Evolutionary conservation across 192 early-diverging fungal species (phyloP), one percentile per base, ranked within the genome.

Genomic region (Allomyces macrogynus): DNA sequence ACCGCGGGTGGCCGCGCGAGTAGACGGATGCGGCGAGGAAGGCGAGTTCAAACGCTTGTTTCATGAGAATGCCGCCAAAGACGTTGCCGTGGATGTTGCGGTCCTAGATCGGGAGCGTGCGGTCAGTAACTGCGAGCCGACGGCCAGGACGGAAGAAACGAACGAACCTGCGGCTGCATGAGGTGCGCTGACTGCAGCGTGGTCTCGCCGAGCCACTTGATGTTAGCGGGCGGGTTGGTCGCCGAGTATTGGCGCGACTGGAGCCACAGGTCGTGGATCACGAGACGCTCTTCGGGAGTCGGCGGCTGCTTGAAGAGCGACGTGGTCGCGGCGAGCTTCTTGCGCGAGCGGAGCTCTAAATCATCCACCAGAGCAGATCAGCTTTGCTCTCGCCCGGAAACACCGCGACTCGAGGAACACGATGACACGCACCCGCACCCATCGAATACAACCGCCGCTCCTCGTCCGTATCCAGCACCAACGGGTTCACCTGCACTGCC

Each of bases 21-120:
- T 88, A 89, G 11, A 89, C 70, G 0, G 82, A 77, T 3, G 83
- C 89, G 57, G 86, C 87, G 43, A 86, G 78, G 71, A 84, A 88
- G 8, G 89, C 86, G 0, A 93, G 78, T 74, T 95, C 93, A 62
- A 79, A 87, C 0, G 93, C 93, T 5, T 86, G 73, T 62, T 86
- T 81, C 88, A 95, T 90, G 61, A 93, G 73, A 60, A 85, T 87
- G 8, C 77, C 77, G 49, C 49, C 86, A 78, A 88, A 89, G 1
- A 87, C 79, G 64, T 86, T 85, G 64, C 82, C 79, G 67, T 93
- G 85, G 25, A 91, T 80, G 62, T 92, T 91, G 32, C 86, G 84
- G 40, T 89, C 84, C 62, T 86, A 88, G 1, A 20, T 16, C 5
- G 3, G 3, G 12, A 4, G 9, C 20, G 49, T 16, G 2, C 49